Evolutionary conservation across 345 rosid genomes (phyloP).

Genomic region (Cochlearia excelsa): DNA sequence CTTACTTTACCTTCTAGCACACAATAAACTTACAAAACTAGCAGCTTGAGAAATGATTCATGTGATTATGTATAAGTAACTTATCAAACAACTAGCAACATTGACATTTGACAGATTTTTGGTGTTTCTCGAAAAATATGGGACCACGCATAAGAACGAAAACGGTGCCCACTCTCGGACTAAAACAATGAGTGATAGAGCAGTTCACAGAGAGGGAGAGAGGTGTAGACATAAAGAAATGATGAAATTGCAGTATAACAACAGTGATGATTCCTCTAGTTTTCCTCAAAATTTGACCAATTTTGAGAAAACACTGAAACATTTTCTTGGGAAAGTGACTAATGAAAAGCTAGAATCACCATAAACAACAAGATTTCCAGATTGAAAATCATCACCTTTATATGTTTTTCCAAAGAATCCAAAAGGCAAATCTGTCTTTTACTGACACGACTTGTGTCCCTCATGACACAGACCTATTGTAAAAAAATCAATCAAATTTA

Average conservation of each 20-base stretch:
- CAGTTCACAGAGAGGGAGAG: background rate
- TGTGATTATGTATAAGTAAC: slow-evolving; percentile 9
- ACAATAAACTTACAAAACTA: slow-evolving; percentile 8
- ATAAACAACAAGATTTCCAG: background rate
- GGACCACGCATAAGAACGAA: slow-evolving; percentile 60
- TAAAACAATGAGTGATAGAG: slow-evolving; percentile 4
- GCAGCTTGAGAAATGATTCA: slow-evolving; percentile 7
- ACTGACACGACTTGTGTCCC: slow-evolving; percentile 41
- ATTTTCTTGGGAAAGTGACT: background rate
- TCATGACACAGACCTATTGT: slow-evolving; percentile 31
- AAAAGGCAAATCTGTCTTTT: slow-evolving; percentile 28
- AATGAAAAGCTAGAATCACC: slow-evolving; percentile 29
- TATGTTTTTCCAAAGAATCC: slow-evolving; percentile 16
- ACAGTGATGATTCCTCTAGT: slow-evolving; percentile 21
- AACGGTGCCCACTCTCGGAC: slow-evolving; percentile 46
- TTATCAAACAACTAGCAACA: background rate
- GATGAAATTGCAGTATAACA: slow-evolving; percentile 17
- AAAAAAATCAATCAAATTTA: slow-evolving; percentile 11
- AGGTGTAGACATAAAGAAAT: background rate
- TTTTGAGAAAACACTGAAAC: background rate
- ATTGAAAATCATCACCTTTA: background rate
- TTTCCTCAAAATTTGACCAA: slow-evolving; percentile 30
- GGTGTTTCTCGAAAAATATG: too few relatives aligned
- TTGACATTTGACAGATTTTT: too few relatives aligned
- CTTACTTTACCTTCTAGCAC: too few relatives aligned